Percentiles rank a stretch among this genome's conserved stretches.
Evolutionary conservation across 2,329 filamentous ascomycete species (phyloP).

Genomic region (Dryadomyces quercus-mongolicae): DNA sequence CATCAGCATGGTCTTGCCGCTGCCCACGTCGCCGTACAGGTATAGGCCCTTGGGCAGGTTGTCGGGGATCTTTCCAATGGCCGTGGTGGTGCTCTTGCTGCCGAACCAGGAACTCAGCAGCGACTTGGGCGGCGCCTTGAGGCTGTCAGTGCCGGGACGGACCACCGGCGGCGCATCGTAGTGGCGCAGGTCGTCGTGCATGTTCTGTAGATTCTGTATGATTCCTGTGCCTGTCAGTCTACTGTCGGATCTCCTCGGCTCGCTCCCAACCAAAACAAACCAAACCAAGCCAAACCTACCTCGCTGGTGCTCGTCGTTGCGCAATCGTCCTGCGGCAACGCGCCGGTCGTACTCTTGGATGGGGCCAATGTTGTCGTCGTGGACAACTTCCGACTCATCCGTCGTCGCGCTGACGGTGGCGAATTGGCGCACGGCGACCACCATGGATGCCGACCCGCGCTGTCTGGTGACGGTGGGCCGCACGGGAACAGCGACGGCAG

Average conservation of each 20-base stretch:
- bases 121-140: slow-evolving; percentile 32
- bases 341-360: slow-evolving; percentile 79
- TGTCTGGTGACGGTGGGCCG: not conserved
- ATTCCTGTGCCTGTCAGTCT: slow-evolving; percentile 58
- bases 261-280: no score
- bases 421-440: not conserved
- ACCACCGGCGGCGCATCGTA: slow-evolving; percentile 66
- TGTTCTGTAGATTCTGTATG: slow-evolving; percentile 76
- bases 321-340: slow-evolving; percentile 59
- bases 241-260: no score
- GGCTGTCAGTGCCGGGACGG: slow-evolving; percentile 64
- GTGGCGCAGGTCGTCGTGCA: slow-evolving; percentile 67
- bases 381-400: slow-evolving; percentile 7
- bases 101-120: slow-evolving; percentile 50
- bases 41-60: slow-evolving; percentile 81
- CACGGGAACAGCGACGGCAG: not conserved
- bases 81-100: slow-evolving; percentile 14
- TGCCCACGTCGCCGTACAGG: slow-evolving; percentile 91
- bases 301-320: slow-evolving; percentile 86
- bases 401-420: not conserved
- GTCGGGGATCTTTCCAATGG: slow-evolving; percentile 47
- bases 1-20: slow-evolving; percentile 99
- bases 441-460: not conserved
- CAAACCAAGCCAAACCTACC: slow-evolving; percentile 42
- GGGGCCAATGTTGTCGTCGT: slow-evolving; percentile 46